Percentiles rank a stretch among this genome's conserved stretches.
Conservation (phyloP, 176 grass and related monocot species). For the Aechmea fasciata region DNA sequence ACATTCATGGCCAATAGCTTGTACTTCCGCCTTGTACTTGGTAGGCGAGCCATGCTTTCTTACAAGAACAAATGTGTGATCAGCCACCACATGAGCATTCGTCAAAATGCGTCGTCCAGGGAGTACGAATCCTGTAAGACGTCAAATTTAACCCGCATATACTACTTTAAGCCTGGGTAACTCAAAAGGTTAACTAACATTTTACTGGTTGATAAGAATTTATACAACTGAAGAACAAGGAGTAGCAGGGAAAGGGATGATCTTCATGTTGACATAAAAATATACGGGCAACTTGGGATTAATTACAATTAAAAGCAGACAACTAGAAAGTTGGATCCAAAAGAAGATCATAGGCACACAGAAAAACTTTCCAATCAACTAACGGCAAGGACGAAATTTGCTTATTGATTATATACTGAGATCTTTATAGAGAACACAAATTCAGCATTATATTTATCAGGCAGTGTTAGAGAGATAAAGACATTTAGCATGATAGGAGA, state of each 20-base stretch:
- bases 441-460: too few relatives aligned
- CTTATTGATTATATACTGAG: neutral
- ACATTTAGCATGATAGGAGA: too few relatives aligned
- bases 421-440: too few relatives aligned
- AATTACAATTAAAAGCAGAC: neutral
- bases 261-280: too few relatives aligned
- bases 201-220: neutral
- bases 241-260: neutral
- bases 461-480: too few relatives aligned
- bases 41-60: constrained; percentile 94
- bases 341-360: neutral
- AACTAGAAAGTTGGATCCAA: neutral
- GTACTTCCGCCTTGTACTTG: constrained; percentile 88
- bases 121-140: constrained; percentile 76
- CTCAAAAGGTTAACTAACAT: neutral
- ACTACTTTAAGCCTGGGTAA: too few relatives aligned
- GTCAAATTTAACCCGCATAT: neutral
- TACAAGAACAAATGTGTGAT: constrained; percentile 95
- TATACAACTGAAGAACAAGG: neutral
- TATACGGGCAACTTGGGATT: neutral
- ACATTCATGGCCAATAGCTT: constrained; percentile 88
- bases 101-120: constrained; percentile 61
- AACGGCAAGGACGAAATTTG: neutral
- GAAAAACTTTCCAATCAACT: neutral
- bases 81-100: constrained; percentile 91